Conservation (phyloP, 768 basidiomycete species). For the Calocera cornea region DNA sequence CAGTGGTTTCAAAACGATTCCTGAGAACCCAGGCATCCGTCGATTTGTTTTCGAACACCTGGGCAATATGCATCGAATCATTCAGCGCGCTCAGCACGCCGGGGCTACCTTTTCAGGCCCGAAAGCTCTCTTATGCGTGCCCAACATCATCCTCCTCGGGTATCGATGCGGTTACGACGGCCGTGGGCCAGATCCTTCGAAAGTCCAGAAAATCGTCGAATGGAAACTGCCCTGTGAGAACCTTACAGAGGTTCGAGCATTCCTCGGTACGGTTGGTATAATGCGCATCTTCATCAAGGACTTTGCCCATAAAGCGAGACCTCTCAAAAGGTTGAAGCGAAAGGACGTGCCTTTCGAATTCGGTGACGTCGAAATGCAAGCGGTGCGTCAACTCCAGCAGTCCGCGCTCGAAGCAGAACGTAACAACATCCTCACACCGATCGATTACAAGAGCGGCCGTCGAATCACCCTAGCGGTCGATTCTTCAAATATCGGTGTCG, state of each 20-base stretch:
- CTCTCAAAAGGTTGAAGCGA: not conserved
- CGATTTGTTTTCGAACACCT: conserved; percentile 32
- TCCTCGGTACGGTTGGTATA: not conserved
- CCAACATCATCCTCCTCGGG: not conserved
- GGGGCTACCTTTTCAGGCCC: conserved; percentile 24
- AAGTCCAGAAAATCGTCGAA: not conserved
- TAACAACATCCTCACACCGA: not conserved
- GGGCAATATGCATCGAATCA: conserved; percentile 25
- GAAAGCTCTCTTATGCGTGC: not conserved
- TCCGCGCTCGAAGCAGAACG: conserved; percentile 7
- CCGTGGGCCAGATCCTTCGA: not conserved
- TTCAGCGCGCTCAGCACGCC: conserved; percentile 27
- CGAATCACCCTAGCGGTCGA: conserved; percentile 29
- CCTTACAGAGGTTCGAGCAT: not conserved
- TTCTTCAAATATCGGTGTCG: conserved; percentile 25
- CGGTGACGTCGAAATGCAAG: conserved; percentile 19
- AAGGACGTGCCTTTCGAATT: conserved; percentile 7
- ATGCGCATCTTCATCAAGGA: not conserved
- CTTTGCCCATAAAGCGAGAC: not conserved
- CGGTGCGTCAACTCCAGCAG: conserved; percentile 23
- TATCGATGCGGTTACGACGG: not conserved
- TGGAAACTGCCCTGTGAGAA: conserved; percentile 11
- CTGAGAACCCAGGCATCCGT: conserved; percentile 26
- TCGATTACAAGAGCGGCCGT: conserved; percentile 23
- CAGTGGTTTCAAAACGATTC: not conserved